phyloP scores from a whole-genome alignment of 192 early-diverging fungal genomes.

The Entomortierella beljakovae region DNA sequence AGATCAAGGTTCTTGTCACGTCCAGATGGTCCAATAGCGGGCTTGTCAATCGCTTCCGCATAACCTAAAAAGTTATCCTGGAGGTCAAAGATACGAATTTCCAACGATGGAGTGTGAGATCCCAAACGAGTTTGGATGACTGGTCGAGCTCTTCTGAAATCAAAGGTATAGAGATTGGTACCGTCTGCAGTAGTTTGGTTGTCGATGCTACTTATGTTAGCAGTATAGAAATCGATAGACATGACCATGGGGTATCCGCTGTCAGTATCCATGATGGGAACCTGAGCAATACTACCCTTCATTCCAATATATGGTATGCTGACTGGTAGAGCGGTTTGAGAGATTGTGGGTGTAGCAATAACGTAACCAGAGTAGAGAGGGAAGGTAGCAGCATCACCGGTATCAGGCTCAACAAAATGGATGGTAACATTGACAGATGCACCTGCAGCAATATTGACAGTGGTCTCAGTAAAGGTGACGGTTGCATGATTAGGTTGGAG shows the following conservation, averaged over 20 bases:
- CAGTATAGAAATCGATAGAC: neutral
- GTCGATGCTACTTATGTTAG: neutral
- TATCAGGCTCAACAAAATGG: conserved; percentile 54
- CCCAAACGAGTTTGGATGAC: conserved; percentile 16
- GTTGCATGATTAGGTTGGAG: conserved; percentile 39
- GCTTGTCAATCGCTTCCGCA: neutral
- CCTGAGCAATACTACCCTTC: conserved; percentile 27
- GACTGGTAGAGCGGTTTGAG: conserved; percentile 13
- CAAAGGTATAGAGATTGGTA: conserved; percentile 3
- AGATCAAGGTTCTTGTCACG: conserved; percentile 9
- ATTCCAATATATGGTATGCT: conserved; percentile 50
- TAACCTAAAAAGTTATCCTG: conserved; percentile 15
- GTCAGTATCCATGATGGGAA: conserved; percentile 46
- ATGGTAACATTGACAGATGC: conserved; percentile 46
- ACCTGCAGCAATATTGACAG: conserved; percentile 45
- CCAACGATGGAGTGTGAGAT: conserved; percentile 24
- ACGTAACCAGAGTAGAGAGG: conserved; percentile 36
- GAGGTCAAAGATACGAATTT: conserved; percentile 20
- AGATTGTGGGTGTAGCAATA: conserved; percentile 27
- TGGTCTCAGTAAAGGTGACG: conserved; percentile 39
- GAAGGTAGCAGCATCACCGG: conserved; percentile 21
- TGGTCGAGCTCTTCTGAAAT: conserved; percentile 7
- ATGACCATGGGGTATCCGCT: conserved; percentile 6
- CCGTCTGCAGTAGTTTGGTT: neutral
- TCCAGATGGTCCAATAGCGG: neutral